Base-by-base conservation (phyloP, 1,139 yeast genomes). In the Trichomonascaceae sp. region DNA sequence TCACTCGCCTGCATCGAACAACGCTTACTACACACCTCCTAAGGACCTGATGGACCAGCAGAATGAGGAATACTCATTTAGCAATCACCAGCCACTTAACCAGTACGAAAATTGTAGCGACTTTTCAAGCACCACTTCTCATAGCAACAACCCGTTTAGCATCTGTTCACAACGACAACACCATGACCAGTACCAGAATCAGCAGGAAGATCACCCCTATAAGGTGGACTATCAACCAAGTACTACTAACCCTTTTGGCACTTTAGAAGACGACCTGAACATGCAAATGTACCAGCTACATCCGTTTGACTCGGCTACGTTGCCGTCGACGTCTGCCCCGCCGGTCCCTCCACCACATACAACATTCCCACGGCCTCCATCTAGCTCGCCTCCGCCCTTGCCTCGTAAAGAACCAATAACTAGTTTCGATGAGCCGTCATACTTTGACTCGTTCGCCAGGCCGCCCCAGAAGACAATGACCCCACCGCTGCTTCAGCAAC, bases 281-380 rank as follows among this genome's bases (percentile, higher is more conserved):
- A n/a, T n/a, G n/a, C n/a, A n/a, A n/a, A n/a, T n/a, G 23, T 22
- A 16, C 4, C 32, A 30, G 17, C 5, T 13, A 3, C 23, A 20
- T 20, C 23, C 23, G 23, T 20, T 20, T 20, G 23, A 20, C 23
- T 20, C 23, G 6, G 23, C 23, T n/a, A n/a, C n/a, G n/a, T n/a
- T n/a, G n/a, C n/a, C n/a, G n/a, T n/a, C n/a, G n/a, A n/a, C n/a
- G n/a, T 22, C 32, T 28, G 17, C 30, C 5, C 34, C 36, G 13
- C 36, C 36, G 9, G 26, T 17, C 9, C 34, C 34, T 11, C 37
- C 37, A 17, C 26, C 35, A 9, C 35, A 31, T 23, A 23, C 31
- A 13, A 17, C 27, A 4, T 16, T 20, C 9, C 23, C 23, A 8
- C 23, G 23, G 23, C 23, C 23, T 20, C 23, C 23, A 11, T 20